Evolutionary conservation across 257 asterid species (phyloP), one percentile per base, ranked within the genome.

Genomic region (Solanum gandarillasii): DNA sequence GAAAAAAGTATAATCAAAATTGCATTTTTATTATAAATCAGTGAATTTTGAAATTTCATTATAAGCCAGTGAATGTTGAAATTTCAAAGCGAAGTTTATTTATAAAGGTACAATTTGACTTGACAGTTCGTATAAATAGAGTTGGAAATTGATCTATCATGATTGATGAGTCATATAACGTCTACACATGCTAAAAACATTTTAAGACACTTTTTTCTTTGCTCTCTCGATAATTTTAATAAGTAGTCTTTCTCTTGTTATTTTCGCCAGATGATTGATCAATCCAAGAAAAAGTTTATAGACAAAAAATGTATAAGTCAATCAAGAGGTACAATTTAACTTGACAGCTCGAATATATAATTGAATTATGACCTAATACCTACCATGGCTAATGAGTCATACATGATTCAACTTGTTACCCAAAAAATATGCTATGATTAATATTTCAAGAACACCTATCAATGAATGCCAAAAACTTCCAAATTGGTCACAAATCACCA

Each of bases 391-490:
- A 81, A 48, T 20, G 70, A 81, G 41, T 46, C 70, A 48, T 29
- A 29, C 41, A 81, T 46, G 41, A 81, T 7, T 81, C 29, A 81
- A 81, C 13, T 36, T 81, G 18, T 46, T 46, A 81, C 68, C 35
- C n/a, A 16, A 62, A 79, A 41, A 25, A 81, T 46, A 16, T 46
- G 21, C 23, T 46, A 43, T 81, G 39, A 48, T 81, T 27, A 81
- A 43, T 48, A 81, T 81, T 78, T 79, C 67, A 79, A 79, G 27
- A 43, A 79, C 21, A 7, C 67, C 67, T 27, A 79, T 43, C 23
- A 79, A 29, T 9, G 67, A 43, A 81, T 25, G 38, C 39, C 85
- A 29, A 46, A 8, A 9, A 12, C 34, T 81, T 81, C 18, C 68
- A 81, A 81, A n/a, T 81, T 81, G 68, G 25, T 25, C 7, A 12